Evolutionary conservation across 2,329 filamentous ascomycete genomes (phyloP), one percentile per base, ranked within the genome.

Genomic region (Aspergillus pseudonomiae): DNA sequence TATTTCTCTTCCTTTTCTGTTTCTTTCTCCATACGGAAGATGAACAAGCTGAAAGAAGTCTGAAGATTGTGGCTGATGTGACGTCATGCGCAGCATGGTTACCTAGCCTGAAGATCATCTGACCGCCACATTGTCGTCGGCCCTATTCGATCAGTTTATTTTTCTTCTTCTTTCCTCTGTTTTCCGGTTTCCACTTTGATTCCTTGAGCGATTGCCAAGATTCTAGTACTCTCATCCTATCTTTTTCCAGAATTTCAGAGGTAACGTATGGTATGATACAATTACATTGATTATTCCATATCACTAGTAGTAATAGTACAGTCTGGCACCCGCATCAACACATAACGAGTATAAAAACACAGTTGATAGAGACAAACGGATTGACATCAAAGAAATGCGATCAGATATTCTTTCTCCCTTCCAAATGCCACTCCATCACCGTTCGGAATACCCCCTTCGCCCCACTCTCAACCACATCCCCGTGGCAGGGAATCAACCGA

Each of bases 401-500:
- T 32, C 54, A 71, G 19, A 64, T 46, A 60, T 63, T 61, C 60
- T 77, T 77, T 61, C 75, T 74, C 55, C 76, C 60, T 12, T 69
- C 80, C 73, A 96, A 75, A 81, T 96, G 91, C 93, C 94, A 97
- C 71, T 86, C 85, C 79, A 96, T 92, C 14, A 96, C 84, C 77
- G 91, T 92, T 71, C 85, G 81, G 68, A 94, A 96, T 19, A 91
- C 82, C 12, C 85, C 85, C 83, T 96, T 97, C 11, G 86, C 93
- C 4, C 83, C 86, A 1, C 75, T 85, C 76, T 95, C 90, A 68
- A 98, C 88, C 19, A 91, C 89, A 80, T 99, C 95, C 10, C 95
- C 95, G 79, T 99, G 95, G 76, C 94, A 98, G 0, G 94, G 93
- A 64, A 99, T 89, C 57, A 98, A 84, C 45, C 89, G 89, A 67